Conservation (phyloP, 192 early-diverging fungal genomes). For the Coemansia sp. region DNA sequence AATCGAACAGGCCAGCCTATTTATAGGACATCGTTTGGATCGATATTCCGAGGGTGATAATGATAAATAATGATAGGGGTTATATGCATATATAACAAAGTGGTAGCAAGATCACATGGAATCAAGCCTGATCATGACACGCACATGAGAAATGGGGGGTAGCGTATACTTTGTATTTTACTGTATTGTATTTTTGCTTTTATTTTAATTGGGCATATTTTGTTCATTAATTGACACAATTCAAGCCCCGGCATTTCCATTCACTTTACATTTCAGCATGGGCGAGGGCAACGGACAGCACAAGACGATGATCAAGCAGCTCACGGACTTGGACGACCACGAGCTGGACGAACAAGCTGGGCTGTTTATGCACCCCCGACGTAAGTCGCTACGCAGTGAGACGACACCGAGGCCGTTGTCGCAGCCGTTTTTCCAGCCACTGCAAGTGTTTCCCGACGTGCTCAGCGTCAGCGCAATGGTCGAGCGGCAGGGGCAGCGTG, state of each 20-base stretch:
- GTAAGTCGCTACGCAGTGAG: conserved; percentile 44
- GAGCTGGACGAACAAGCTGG: conserved; percentile 56
- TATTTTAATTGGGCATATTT: not conserved
- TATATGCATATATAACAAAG: no score
- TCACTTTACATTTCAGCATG: not conserved
- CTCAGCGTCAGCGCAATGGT: conserved; percentile 56
- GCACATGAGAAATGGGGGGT: not conserved
- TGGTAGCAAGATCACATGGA: not conserved
- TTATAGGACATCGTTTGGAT: no score
- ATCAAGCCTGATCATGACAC: not conserved
- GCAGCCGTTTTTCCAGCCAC: conserved; percentile 56
- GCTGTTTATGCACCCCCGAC: conserved; percentile 54
- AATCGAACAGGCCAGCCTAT: no score
- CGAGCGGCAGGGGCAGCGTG: conserved; percentile 47
- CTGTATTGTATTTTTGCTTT: not conserved
- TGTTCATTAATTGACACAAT: not conserved
- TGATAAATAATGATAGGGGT: not conserved
- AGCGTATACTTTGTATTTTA: not conserved
- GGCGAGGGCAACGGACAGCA: conserved; percentile 37
- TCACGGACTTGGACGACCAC: conserved; percentile 59
- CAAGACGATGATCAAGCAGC: conserved; percentile 58
- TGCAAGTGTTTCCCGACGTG: conserved; percentile 55
- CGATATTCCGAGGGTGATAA: no score
- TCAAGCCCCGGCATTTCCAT: not conserved
- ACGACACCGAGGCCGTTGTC: conserved; percentile 48